A percentile compares a stretch with the other conserved stretches of the same genome.
Evolutionary conservation across 2,329 filamentous ascomycete genomes (phyloP).

Genomic region (Cladosporium sp.): DNA sequence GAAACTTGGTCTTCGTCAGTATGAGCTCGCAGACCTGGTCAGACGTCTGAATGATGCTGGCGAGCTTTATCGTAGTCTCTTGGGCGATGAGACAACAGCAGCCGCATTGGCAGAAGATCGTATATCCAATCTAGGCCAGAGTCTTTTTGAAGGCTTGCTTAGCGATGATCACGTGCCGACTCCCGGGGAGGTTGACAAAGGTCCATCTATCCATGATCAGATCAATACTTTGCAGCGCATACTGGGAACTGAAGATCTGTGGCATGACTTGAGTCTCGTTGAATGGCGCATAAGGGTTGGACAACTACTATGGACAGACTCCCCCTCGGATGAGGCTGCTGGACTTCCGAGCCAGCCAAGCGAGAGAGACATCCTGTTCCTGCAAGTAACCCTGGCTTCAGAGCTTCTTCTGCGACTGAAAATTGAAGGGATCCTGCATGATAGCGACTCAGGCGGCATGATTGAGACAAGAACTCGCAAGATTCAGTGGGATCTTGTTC

Average conservation of each 20-base stretch:
- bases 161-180: conserved; percentile 14
- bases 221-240: conserved; percentile 43
- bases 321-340: conserved; percentile 20
- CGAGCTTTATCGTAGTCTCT: conserved; percentile 8
- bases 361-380: conserved; percentile 51
- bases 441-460: too few relatives aligned
- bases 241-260: conserved; percentile 40
- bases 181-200: conserved; percentile 12
- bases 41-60: conserved; percentile 23
- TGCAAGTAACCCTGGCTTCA: conserved; percentile 52
- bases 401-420: conserved; percentile 54
- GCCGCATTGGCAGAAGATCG: conserved; percentile 16
- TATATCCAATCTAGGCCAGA: conserved; percentile 24
- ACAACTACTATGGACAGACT: conserved; percentile 41
- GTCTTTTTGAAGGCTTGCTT: conserved; percentile 27
- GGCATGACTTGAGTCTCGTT: conserved; percentile 45
- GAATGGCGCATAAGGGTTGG: conserved; percentile 45
- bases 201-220: conserved; percentile 37
- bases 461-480: conserved; percentile 31
- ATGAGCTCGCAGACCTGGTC: conserved; percentile 20
- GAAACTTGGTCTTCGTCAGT: conserved; percentile 22
- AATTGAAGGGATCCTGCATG: conserved; percentile 26
- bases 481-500: conserved; percentile 53
- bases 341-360: conserved; percentile 25
- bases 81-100: background rate